Evolutionary conservation across 2,329 filamentous ascomycete species (phyloP).

Genomic region (Penicillium nordicum): DNA sequence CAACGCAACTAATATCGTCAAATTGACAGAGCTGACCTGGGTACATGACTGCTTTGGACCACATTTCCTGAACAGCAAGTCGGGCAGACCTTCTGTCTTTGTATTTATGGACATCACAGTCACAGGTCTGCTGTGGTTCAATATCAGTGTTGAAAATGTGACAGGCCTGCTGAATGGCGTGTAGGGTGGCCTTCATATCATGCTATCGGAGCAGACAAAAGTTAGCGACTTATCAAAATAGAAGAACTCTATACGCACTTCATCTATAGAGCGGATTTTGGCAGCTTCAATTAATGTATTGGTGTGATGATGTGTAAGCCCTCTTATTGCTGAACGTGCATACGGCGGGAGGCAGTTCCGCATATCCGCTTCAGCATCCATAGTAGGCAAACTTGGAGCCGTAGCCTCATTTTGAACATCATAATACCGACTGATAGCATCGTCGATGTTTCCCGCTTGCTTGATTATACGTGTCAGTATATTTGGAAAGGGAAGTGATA

Average conservation of each 20-base stretch:
- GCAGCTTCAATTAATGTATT: neutral
- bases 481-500: neutral
- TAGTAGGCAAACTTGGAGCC: neutral
- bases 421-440: conserved; percentile 14
- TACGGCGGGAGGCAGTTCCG: neutral
- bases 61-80: conserved; percentile 39
- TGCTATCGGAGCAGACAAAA: conserved; percentile 18
- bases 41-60: conserved; percentile 49
- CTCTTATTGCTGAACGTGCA: neutral
- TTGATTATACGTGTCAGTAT: conserved; percentile 1
- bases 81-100: conserved; percentile 36
- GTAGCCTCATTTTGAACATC: neutral
- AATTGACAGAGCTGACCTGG: conserved; percentile 31
- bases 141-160: conserved; percentile 48
- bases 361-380: neutral
- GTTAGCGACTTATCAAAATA: neutral
- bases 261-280: neutral
- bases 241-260: neutral
- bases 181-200: conserved; percentile 30
- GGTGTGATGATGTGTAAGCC: neutral
- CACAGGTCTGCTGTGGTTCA: conserved; percentile 49
- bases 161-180: conserved; percentile 40
- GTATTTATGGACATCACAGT: conserved; percentile 44
- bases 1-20: neutral
- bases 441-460: conserved; percentile 3